phyloP scores from a whole-genome alignment of 257 asterid genomes.

The Jaltomata sinuosa region DNA sequence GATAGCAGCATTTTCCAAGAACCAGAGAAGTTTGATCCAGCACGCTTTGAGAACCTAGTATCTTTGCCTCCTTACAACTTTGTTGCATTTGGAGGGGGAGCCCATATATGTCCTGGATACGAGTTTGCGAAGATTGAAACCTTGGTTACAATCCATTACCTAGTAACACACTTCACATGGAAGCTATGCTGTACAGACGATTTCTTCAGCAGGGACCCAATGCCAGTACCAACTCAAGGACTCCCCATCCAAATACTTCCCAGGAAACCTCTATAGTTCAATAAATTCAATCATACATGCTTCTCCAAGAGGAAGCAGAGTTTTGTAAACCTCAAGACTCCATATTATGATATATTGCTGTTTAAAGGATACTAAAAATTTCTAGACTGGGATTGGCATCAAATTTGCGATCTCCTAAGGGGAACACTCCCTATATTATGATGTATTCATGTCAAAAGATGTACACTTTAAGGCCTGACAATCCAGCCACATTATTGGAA shows the following conservation, averaged over 20 bases:
- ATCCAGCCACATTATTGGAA: background rate
- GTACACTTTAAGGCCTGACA: background rate
- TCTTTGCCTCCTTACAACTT: constrained; percentile 50
- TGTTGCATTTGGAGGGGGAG: constrained; percentile 66
- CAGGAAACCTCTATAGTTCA: constrained; percentile 5
- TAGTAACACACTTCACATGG: constrained; percentile 53
- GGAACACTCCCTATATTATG: background rate
- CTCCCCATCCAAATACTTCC: constrained; percentile 38
- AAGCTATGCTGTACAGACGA: constrained; percentile 39
- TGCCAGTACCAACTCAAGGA: constrained; percentile 56
- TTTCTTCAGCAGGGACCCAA: constrained; percentile 41
- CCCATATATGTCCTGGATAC: constrained; percentile 69
- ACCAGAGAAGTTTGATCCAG: constrained; percentile 48
- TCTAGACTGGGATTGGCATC: background rate
- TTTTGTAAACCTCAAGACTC: background rate
- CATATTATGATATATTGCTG: background rate
- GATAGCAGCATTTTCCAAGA: constrained; percentile 42
- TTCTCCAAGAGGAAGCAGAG: background rate
- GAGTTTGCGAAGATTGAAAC: constrained; percentile 68
- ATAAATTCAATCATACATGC: background rate
- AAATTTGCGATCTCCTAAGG: background rate
- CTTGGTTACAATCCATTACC: constrained; percentile 37
- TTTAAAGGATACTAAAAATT: background rate
- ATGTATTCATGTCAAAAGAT: background rate
- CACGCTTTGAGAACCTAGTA: constrained; percentile 36